phyloP scores from a whole-genome alignment of 345 rosid genomes.

The Carallia pectinifolia region DNA sequence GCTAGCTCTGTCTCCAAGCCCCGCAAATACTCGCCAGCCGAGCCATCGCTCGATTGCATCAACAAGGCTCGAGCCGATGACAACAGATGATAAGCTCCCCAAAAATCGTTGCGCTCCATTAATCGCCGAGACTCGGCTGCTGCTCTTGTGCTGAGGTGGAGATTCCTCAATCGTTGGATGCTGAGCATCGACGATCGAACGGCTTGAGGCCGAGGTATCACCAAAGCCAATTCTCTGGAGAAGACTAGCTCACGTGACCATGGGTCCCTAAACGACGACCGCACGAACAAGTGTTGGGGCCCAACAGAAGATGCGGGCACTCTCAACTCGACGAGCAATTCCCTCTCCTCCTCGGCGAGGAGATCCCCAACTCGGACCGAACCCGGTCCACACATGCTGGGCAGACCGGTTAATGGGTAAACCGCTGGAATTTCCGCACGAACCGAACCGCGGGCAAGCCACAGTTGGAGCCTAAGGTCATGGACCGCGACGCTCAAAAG shows the following conservation, averaged over 20 bases:
- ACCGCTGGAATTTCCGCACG: constrained; percentile 62
- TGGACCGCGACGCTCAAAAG: constrained; percentile 54
- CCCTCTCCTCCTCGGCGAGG: constrained; percentile 67
- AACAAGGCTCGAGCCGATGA: constrained; percentile 73
- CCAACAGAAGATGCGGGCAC: constrained; percentile 45
- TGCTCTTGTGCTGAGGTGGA: constrained; percentile 74
- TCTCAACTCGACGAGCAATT: constrained; percentile 61
- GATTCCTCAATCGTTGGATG: constrained; percentile 59
- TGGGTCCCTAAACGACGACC: constrained; percentile 58
- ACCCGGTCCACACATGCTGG: constrained; percentile 50
- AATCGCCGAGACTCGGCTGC: constrained; percentile 70
- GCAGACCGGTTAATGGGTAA: constrained; percentile 47
- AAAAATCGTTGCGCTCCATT: constrained; percentile 44
- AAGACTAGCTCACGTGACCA: constrained; percentile 41
- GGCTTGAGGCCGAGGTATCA: constrained; percentile 50
- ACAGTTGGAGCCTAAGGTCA: constrained; percentile 65
- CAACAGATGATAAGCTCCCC: constrained; percentile 58
- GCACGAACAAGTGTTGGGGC: constrained; percentile 65
- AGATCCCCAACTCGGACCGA: constrained; percentile 65
- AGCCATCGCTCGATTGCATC: constrained; percentile 41
- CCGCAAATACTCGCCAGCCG: constrained; percentile 48
- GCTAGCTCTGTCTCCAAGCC: constrained; percentile 64
- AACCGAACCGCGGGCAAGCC: constrained; percentile 56
- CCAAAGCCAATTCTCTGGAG: constrained; percentile 47
- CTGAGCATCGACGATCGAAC: constrained; percentile 43